Conservation (phyloP, 2,329 filamentous ascomycete genomes). For the Sordariomycetes sp. region DNA sequence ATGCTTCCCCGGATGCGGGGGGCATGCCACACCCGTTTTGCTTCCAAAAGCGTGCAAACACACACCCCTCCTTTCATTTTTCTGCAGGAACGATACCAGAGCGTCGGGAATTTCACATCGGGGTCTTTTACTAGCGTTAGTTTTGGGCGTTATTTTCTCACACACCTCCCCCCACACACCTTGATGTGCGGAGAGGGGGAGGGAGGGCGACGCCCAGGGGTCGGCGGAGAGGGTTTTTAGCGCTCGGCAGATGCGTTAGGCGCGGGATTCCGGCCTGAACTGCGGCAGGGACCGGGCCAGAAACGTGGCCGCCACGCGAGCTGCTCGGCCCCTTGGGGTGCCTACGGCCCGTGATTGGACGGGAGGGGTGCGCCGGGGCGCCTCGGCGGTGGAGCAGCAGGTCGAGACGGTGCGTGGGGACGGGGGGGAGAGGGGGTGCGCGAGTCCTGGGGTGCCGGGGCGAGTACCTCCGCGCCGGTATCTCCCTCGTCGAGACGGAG, state of each 20-base stretch:
- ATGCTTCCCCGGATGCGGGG: not conserved
- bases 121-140: not conserved
- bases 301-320: not conserved
- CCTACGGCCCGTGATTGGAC: slow-evolving; percentile 38
- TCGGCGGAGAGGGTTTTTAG: not conserved
- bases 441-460: not conserved
- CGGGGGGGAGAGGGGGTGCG: not conserved
- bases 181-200: not conserved
- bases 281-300: not conserved
- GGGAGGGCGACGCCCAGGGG: not conserved
- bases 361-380: slow-evolving; percentile 6
- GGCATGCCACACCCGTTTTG: not conserved
- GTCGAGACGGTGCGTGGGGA: slow-evolving; percentile 6
- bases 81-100: slow-evolving; percentile 5
- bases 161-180: not conserved
- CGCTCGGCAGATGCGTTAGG: not conserved
- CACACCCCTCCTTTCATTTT: not conserved
- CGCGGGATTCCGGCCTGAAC: not conserved
- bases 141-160: not conserved
- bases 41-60: not conserved
- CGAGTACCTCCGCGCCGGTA: not conserved
- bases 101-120: not conserved
- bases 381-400: not conserved
- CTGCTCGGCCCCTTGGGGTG: not conserved
- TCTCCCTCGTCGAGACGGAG: not conserved